Percentiles rank a stretch among this genome's conserved stretches.
Conservation (phyloP, 2,329 filamentous ascomycete species). For the Hypoxylon sp. region DNA sequence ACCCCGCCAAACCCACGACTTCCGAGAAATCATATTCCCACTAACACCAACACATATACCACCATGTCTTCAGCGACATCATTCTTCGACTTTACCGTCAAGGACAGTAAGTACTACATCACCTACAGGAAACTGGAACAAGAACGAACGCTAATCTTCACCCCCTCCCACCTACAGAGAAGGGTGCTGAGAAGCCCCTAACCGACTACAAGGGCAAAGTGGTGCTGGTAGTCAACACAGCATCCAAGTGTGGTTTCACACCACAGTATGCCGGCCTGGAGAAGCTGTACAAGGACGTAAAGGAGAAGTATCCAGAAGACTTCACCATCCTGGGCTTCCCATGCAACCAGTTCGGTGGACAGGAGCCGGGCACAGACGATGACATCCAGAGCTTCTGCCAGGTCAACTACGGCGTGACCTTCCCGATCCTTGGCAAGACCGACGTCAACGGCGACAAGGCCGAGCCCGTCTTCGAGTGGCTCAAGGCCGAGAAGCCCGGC, state of each 20-base stretch:
- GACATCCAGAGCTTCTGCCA: constrained; percentile 88
- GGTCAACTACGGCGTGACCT: constrained; percentile 91
- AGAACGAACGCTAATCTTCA: constrained; percentile 25
- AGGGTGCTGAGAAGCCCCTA: constrained; percentile 76
- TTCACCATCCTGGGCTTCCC: constrained; percentile 95
- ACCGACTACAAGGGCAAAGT: constrained; percentile 86
- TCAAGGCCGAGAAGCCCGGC: constrained; percentile 78
- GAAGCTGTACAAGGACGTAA: constrained; percentile 83
- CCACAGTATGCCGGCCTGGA: constrained; percentile 93
- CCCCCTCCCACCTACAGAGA: constrained; percentile 60
- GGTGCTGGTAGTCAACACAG: constrained; percentile 95
- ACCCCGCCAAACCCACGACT: constrained; percentile 12
- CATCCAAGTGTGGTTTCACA: constrained; percentile 98
- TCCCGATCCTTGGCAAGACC: constrained; percentile 90
- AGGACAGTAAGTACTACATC: constrained; percentile 70
- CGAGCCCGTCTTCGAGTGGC: constrained; percentile 80
- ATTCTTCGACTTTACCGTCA: constrained; percentile 86
- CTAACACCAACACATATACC: constrained; percentile 35
- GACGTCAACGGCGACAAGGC: constrained; percentile 91
- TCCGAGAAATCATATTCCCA: constrained; percentile 3
- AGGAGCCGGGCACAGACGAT: constrained; percentile 86
- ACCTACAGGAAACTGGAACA: not conserved
- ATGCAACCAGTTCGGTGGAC: constrained; percentile 95
- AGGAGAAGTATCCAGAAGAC: constrained; percentile 72
- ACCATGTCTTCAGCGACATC: constrained; percentile 73